A percentile compares a stretch with the other conserved stretches of the same genome.
phyloP scores from a whole-genome alignment of 2,329 filamentous ascomycete genomes.

The Cladosporium colombiae region DNA sequence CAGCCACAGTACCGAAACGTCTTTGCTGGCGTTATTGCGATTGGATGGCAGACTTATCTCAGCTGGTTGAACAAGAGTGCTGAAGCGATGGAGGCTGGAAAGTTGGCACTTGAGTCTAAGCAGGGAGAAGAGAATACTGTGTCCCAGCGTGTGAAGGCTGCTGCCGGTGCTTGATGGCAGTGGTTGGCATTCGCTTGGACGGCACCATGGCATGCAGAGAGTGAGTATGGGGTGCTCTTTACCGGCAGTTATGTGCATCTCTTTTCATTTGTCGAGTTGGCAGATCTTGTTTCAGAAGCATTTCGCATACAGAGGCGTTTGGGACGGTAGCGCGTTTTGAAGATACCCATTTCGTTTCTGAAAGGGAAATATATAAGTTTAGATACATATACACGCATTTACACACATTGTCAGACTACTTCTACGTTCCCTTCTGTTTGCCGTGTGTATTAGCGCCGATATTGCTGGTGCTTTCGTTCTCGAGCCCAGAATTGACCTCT shows the following conservation, averaged over 20 bases:
- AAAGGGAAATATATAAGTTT: slow-evolving; percentile 6
- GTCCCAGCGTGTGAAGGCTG: slow-evolving; percentile 15
- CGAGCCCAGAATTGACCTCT: neutral
- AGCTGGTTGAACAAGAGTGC: slow-evolving; percentile 75
- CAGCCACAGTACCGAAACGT: slow-evolving; percentile 76
- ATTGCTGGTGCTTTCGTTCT: neutral
- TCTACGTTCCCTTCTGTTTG: neutral
- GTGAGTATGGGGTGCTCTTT: neutral
- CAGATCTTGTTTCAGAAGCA: neutral
- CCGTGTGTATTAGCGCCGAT: neutral
- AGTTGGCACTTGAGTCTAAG: slow-evolving; percentile 10
- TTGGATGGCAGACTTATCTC: slow-evolving; percentile 92
- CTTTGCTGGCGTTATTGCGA: slow-evolving; percentile 73
- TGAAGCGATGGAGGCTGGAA: slow-evolving; percentile 45
- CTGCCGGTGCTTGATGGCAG: slow-evolving; percentile 14
- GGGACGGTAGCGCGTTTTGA: neutral
- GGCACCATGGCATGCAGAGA: no score
- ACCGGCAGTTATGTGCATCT: neutral
- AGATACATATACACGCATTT: neutral
- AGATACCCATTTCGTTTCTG: slow-evolving; percentile 15
- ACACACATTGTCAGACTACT: neutral
- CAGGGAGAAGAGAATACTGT: slow-evolving; percentile 14
- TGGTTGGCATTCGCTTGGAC: no score
- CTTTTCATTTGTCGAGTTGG: neutral
- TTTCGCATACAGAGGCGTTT: slow-evolving; percentile 10